phyloP scores from a whole-genome alignment of 2,329 filamentous ascomycete genomes.

The Ceratocystis diversiconidia region DNA sequence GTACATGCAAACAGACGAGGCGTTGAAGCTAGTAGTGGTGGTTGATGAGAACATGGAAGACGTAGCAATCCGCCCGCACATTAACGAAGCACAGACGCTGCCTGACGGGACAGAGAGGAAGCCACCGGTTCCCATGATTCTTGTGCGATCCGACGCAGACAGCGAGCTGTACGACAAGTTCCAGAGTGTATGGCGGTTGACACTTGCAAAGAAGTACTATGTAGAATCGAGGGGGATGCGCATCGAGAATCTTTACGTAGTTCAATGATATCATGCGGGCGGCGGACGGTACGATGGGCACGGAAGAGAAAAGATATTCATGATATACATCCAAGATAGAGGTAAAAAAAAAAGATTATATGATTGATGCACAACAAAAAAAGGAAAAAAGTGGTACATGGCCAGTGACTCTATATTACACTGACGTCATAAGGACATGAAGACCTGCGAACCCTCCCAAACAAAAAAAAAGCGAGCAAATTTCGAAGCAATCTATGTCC shows the following conservation, averaged over 20 bases:
- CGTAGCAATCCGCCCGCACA: constrained; percentile 43
- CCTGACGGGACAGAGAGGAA: constrained; percentile 53
- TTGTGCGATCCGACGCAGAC: constrained; percentile 59
- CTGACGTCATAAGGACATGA: not conserved
- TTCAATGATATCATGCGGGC: constrained; percentile 4
- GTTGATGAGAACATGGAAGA: constrained; percentile 34
- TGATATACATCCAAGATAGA: constrained; percentile 1
- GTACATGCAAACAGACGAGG: constrained; percentile 43
- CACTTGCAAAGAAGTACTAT: constrained; percentile 62
- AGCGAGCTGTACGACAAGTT: constrained; percentile 47
- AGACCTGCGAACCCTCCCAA: not conserved
- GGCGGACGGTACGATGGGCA: not conserved
- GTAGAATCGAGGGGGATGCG: constrained; percentile 67
- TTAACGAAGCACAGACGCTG: constrained; percentile 62
- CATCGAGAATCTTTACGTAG: constrained; percentile 57
- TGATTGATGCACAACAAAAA: not conserved
- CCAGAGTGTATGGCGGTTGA: constrained; percentile 49
- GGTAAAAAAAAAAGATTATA: not conserved
- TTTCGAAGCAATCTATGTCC: not conserved
- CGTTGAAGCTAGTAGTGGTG: constrained; percentile 69
- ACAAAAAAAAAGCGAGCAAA: not conserved
- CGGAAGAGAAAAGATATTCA: not conserved
- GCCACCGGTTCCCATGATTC: constrained; percentile 66
- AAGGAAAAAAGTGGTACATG: not conserved
- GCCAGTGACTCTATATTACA: constrained; percentile 7